phyloP scores from a whole-genome alignment of 352 stramenopile genomes.

The Globisporangium cystogenes region DNA sequence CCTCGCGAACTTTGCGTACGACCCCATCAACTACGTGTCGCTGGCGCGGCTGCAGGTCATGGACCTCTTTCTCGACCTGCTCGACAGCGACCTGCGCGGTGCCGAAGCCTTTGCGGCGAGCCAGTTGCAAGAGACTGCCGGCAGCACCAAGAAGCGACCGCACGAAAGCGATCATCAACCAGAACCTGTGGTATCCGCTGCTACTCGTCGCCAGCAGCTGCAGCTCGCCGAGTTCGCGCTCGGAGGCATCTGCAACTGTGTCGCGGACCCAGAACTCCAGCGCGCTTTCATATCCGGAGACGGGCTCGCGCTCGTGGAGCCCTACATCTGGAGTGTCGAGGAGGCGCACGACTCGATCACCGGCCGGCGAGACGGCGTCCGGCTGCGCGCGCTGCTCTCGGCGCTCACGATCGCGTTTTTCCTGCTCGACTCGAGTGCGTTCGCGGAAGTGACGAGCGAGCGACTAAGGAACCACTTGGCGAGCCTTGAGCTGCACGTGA shows the following conservation, averaged over 20 bases:
- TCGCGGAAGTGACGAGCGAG: constrained; percentile 32
- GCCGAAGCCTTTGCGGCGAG: neutral
- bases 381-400: constrained; percentile 42
- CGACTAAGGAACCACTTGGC: constrained; percentile 26
- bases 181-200: neutral
- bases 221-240: constrained; percentile 64
- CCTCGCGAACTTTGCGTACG: constrained; percentile 82
- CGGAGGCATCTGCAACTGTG: constrained; percentile 73
- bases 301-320: constrained; percentile 35
- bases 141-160: neutral
- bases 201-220: constrained; percentile 15
- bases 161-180: neutral
- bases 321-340: constrained; percentile 29
- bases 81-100: constrained; percentile 39
- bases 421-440: constrained; percentile 53
- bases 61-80: constrained; percentile 74
- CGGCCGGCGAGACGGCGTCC: constrained; percentile 1
- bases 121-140: neutral
- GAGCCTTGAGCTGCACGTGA: constrained; percentile 21
- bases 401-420: constrained; percentile 61
- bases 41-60: constrained; percentile 54
- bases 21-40: constrained; percentile 76
- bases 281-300: constrained; percentile 44
- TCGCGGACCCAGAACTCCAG: constrained; percentile 51
- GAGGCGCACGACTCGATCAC: constrained; percentile 6